Base-by-base conservation (phyloP, 2,329 filamentous ascomycete species). In the Blastomyces parvus region DNA sequence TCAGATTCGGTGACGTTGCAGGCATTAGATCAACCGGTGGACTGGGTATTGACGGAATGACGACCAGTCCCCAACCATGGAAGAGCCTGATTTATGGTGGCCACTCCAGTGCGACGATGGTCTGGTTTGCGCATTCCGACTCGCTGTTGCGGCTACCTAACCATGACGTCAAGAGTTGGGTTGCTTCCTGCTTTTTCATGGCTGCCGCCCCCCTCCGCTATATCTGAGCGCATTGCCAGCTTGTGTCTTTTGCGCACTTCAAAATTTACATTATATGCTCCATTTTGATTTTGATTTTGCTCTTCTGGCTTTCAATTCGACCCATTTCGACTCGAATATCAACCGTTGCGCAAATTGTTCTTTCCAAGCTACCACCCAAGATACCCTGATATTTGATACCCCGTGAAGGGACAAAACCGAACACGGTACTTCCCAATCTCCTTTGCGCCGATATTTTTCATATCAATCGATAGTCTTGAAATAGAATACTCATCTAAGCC, bases 121-220 rank as follows among this genome's bases (percentile, higher is more conserved):
- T 22, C 8, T 50, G 22, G 25, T 17, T 27, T 25, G 13, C 9
- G 8, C 40, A 17, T 38, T 25, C 8, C 14, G 40, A 44, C 14
- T 19, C 40, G 25, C 42, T n/a, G 9, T 27, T 36, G 27, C 13
- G 17, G 42, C 58, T 59, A 46, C 40, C 22, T n/a, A 59, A 59
- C 40, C 25, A 48, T 59, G 58, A 59, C 58, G 58, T 59, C 58
- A 59, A 59, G 42, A 33, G 22, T 59, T 14, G 57, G 22, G 22
- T 59, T 13, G 30, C 55, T 40, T 25, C 55, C 33, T 57, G 55
- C 8, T 57, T 38, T 38, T 5, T 27, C 36, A 22, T 5, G 5
- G 36, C 36, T 40, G 40, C 55, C 22, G n/a, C 5, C 3, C n/a
- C 14, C 22, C 22, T 42, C 22, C 33, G 7, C 42, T 59, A 59